These are phyloP conservation scores for Oryza officinalis DNA, from an alignment of 176 grass and related monocot species.

Conservation along the genomic window DNA sequence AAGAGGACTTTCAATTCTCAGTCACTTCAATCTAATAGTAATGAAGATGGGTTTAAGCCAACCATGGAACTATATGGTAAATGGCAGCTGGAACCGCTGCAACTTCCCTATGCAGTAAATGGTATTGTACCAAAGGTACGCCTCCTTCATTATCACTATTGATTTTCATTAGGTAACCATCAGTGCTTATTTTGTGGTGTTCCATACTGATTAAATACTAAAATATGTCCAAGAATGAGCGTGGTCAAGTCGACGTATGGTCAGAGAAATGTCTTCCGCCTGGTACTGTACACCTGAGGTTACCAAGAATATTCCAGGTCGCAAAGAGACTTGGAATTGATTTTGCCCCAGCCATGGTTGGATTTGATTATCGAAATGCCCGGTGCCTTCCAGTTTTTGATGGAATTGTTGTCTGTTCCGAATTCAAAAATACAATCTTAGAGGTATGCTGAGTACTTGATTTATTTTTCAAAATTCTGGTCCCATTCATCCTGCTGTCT, in stretches of 20 bases:
- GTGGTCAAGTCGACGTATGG: conserved; percentile 94
- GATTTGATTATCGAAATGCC: conserved; percentile 82
- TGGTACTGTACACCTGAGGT: conserved; percentile 84
- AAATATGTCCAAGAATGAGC: conserved; percentile 73
- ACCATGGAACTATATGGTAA: conserved; percentile 77
- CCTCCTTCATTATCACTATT: conserved; percentile 1
- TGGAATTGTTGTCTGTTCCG: conserved; percentile 78
- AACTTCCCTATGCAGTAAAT: conserved; percentile 76
- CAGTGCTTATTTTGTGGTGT: conserved; percentile 32
- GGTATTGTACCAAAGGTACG: conserved; percentile 91
- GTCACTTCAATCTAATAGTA: conserved; percentile 42
- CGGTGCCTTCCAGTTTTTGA: conserved; percentile 71
- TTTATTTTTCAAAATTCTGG: conserved; percentile 20
- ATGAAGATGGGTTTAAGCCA: conserved; percentile 50
- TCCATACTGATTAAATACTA: conserved; percentile 34
- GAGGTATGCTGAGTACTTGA: conserved; percentile 62
- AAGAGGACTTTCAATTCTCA: conserved; percentile 59
- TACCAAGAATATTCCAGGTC: conserved; percentile 84
- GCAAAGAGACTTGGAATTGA: conserved; percentile 88
- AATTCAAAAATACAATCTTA: conserved; percentile 80
- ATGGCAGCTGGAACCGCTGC: conserved; percentile 86
- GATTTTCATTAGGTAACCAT: conserved; percentile 11
- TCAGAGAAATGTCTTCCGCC: conserved; percentile 96
- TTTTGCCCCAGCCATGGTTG: conserved; percentile 91
- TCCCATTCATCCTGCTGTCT: neutral